Evolutionary conservation across 2,329 filamentous ascomycete genomes (phyloP).

Genomic region (Gremmenia infestans): DNA sequence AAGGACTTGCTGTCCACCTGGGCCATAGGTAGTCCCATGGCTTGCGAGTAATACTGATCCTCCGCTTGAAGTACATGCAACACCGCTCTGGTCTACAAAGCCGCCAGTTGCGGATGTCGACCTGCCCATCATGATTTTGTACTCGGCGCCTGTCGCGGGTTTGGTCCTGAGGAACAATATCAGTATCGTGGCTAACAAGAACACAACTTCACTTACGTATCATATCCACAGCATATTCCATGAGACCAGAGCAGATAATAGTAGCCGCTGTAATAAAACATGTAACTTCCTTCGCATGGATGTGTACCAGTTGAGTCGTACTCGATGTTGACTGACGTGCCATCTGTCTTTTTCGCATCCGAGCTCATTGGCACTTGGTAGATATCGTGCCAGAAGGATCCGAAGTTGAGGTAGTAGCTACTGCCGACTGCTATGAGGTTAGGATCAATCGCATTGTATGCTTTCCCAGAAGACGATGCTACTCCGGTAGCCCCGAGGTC

Average conservation of each 20-base stretch:
- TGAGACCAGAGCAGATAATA: conserved; percentile 62
- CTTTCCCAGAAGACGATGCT: conserved; percentile 36
- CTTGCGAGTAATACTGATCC: conserved; percentile 57
- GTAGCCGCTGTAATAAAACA: conserved; percentile 50
- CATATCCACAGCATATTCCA: conserved; percentile 59
- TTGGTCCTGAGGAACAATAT: conserved; percentile 8
- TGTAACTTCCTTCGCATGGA: conserved; percentile 51
- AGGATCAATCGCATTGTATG: conserved; percentile 58
- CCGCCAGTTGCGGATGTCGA: conserved; percentile 45
- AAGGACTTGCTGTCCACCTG: conserved; percentile 50
- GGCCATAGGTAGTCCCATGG: conserved; percentile 57
- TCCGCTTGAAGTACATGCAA: conserved; percentile 48
- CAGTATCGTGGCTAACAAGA: conserved; percentile 9
- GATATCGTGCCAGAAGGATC: conserved; percentile 64
- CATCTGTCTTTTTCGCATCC: conserved; percentile 28
- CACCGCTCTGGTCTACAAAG: conserved; percentile 53
- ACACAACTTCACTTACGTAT: conserved; percentile 27
- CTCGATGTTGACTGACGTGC: conserved; percentile 43
- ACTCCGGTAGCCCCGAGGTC: conserved; percentile 54
- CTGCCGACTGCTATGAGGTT: conserved; percentile 43
- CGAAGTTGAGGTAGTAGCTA: conserved; percentile 53
- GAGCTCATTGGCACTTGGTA: conserved; percentile 51
- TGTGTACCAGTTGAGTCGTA: conserved; percentile 48
- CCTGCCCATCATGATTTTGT: conserved; percentile 62
- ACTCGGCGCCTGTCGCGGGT: conserved; percentile 55